Evolutionary conservation across 2,329 filamentous ascomycete genomes (phyloP).

Genomic region (Xylariaceae sp.): DNA sequence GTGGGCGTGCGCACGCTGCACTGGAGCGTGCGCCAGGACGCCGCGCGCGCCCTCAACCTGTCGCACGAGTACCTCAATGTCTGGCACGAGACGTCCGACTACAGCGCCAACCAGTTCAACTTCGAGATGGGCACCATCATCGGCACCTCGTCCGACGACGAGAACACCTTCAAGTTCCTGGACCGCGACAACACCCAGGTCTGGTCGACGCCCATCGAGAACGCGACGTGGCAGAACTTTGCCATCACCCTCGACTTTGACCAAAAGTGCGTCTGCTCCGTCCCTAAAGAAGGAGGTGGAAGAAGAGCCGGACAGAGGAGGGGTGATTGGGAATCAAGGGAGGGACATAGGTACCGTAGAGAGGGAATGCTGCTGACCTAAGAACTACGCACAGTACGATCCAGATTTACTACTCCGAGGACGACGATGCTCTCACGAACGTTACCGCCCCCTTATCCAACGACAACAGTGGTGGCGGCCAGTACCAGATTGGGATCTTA

Average conservation of each 20-base stretch:
- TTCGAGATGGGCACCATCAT: conserved; percentile 26
- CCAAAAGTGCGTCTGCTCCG: conserved; percentile 37
- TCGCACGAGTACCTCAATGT: conserved; percentile 30
- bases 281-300: not conserved
- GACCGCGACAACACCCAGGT: conserved; percentile 31
- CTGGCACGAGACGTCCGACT: conserved; percentile 21
- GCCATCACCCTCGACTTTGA: conserved; percentile 47
- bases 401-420: conserved; percentile 48
- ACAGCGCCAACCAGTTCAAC: conserved; percentile 28
- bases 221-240: conserved; percentile 52
- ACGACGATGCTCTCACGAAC: conserved; percentile 35
- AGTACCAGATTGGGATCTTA: conserved; percentile 50
- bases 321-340: too few species aligned
- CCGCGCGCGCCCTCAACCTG: conserved; percentile 21
- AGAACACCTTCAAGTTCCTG: conserved; percentile 34
- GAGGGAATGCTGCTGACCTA: not conserved
- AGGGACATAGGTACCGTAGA: not conserved
- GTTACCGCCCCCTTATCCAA: conserved; percentile 39
- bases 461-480: conserved; percentile 45
- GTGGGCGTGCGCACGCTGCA: conserved; percentile 23
- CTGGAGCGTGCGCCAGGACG: conserved; percentile 24
- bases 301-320: not conserved
- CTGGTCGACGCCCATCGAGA: conserved; percentile 34
- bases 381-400: conserved; percentile 35
- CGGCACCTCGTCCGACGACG: conserved; percentile 26